Evolutionary conservation across 441 rosid genomes (phyloP).

Genomic region (Pelargonium citronellum): DNA sequence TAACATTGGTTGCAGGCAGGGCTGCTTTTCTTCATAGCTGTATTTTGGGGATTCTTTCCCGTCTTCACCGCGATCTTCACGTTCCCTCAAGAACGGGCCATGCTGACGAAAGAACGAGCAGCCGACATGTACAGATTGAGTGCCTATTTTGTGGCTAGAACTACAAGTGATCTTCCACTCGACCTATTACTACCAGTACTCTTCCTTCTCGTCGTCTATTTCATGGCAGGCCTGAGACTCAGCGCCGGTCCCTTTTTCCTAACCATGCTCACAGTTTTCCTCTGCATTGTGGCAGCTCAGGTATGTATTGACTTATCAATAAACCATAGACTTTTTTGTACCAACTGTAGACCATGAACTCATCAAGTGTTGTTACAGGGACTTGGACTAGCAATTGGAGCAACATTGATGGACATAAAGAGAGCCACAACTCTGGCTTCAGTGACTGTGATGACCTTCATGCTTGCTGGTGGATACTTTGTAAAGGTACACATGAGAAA

Average conservation of each 20-base stretch:
- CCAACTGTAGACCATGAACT: background rate
- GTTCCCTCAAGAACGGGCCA: slow-evolving; percentile 32
- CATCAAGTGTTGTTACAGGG: slow-evolving; percentile 16
- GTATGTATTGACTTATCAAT: background rate
- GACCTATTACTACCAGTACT: slow-evolving; percentile 31
- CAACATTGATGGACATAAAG: slow-evolving; percentile 30
- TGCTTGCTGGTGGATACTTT: slow-evolving; percentile 33
- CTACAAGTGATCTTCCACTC: slow-evolving; percentile 25
- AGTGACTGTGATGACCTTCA: slow-evolving; percentile 25
- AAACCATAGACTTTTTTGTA: background rate
- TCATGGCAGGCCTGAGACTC: slow-evolving; percentile 27
- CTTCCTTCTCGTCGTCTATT: slow-evolving; percentile 23
- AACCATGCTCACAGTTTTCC: slow-evolving; percentile 27
- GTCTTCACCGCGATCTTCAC: slow-evolving; percentile 29
- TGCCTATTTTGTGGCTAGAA: slow-evolving; percentile 30
- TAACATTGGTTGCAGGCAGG: slow-evolving; percentile 20
- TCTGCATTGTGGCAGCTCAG: slow-evolving; percentile 24
- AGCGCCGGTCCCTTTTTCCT: slow-evolving; percentile 16
- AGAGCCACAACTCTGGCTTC: slow-evolving; percentile 30
- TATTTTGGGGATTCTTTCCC: slow-evolving; percentile 34
- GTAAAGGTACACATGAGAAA: slow-evolving; percentile 17
- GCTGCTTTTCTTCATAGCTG: slow-evolving; percentile 30
- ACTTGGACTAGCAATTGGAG: slow-evolving; percentile 31
- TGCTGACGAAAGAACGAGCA: slow-evolving; percentile 35
- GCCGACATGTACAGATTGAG: slow-evolving; percentile 32